Conservation (phyloP, 208 protist genomes). For the Wallacemonas sp. region DNA sequence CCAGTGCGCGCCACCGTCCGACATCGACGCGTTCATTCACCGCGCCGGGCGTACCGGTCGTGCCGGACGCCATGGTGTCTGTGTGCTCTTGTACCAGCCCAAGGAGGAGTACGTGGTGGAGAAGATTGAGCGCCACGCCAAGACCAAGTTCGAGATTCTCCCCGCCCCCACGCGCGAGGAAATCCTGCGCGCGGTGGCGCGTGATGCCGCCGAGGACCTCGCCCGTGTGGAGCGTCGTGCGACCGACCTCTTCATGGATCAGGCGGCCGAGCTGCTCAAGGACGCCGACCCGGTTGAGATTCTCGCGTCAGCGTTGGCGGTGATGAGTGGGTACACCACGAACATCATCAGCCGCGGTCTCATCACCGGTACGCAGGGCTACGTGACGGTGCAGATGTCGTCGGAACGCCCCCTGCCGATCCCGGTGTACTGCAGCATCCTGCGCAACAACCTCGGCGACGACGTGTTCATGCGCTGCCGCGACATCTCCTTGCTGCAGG, state of each 20-base stretch:
- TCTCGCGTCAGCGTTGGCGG: conserved; percentile 86
- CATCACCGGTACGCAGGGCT: conserved; percentile 78
- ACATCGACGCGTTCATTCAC: conserved; percentile 97
- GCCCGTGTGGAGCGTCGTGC: conserved; percentile 84
- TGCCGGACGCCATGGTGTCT: conserved; percentile 90
- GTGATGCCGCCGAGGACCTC: conserved; percentile 84
- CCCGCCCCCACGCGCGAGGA: conserved; percentile 86
- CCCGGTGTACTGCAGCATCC: conserved; percentile 86
- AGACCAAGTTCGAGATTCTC: conserved; percentile 91
- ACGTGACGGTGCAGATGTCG: conserved; percentile 72
- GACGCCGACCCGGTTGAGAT: conserved; percentile 87
- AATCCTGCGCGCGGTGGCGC: conserved; percentile 84
- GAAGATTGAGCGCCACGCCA: conserved; percentile 89
- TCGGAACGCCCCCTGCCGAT: conserved; percentile 71
- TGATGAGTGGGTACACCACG: conserved; percentile 92
- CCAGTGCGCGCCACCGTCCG: conserved; percentile 77
- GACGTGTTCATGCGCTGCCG: conserved; percentile 77
- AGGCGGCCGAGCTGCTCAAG: conserved; percentile 85
- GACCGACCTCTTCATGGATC: conserved; percentile 87
- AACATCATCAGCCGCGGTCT: conserved; percentile 82
- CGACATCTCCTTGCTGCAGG: conserved; percentile 88
- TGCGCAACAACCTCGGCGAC: conserved; percentile 85
- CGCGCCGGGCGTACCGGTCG: conserved; percentile 96
- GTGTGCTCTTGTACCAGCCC: conserved; percentile 85
- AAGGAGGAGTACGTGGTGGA: conserved; percentile 89